Percentiles rank a stretch among this genome's conserved stretches.
Conservation (phyloP, 176 grass and related monocot species). For the Cenchrus fungigraminus region DNA sequence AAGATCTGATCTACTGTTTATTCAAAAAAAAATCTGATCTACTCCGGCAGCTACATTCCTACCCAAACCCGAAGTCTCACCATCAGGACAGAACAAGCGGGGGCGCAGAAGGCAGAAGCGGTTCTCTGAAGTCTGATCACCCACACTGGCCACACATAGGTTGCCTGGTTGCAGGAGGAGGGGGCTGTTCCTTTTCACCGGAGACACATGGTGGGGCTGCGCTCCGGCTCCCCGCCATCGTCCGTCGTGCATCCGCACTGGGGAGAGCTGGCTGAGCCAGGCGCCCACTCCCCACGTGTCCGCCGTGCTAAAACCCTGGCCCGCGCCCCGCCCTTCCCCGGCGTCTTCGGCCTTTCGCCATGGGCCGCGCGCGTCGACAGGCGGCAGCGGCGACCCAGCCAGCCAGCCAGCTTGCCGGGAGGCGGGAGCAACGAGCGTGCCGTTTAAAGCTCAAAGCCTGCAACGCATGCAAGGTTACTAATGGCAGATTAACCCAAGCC, state of each 20-base stretch:
- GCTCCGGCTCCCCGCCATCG: not conserved
- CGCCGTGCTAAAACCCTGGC: slow-evolving; percentile 31
- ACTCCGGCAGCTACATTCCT: not conserved
- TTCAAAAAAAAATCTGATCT: not conserved
- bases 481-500: not conserved
- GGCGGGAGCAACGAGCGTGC: not conserved
- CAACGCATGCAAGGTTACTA: not conserved
- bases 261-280: no score
- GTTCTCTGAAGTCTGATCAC: not conserved
- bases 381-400: not conserved
- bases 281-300: slow-evolving; percentile 46
- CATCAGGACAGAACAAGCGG: slow-evolving; percentile 16
- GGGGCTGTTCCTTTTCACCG: not conserved
- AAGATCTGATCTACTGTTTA: not conserved
- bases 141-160: no score
- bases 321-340: not conserved
- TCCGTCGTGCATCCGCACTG: not conserved
- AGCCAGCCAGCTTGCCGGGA: not conserved
- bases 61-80: not conserved
- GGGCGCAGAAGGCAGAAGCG: not conserved
- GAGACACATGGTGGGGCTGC: slow-evolving; percentile 37
- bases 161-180: not conserved
- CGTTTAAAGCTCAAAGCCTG: not conserved
- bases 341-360: slow-evolving; percentile 1
- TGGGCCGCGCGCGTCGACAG: slow-evolving; percentile 17